phyloP scores from a whole-genome alignment of 495 filamentous ascomycete species.

The Annulohypoxylon moriforme region DNA sequence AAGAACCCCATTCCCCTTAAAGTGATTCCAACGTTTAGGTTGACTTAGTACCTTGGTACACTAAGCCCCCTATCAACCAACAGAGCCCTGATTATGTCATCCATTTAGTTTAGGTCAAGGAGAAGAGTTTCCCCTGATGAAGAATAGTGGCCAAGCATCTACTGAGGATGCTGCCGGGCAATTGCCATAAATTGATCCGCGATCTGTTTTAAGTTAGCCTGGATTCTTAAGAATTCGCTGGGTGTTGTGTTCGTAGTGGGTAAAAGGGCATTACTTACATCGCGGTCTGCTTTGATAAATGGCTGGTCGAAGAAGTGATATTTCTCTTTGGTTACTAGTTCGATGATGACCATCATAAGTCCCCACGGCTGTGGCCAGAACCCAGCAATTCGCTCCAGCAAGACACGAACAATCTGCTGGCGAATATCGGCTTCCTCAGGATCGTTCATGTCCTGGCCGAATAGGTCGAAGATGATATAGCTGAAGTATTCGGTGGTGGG shows the following conservation, averaged over 20 bases:
- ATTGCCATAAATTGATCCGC: slow-evolving; percentile 56
- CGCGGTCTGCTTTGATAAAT: slow-evolving; percentile 87
- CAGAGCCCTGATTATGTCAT: slow-evolving; percentile 21
- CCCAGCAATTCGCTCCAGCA: slow-evolving; percentile 87
- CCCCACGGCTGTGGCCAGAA: slow-evolving; percentile 98
- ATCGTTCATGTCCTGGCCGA: slow-evolving; percentile 80
- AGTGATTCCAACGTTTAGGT: slow-evolving; percentile 13
- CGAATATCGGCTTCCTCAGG: slow-evolving; percentile 83
- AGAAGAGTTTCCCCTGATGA: background rate
- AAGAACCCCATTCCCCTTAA: slow-evolving; percentile 28
- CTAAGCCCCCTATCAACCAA: slow-evolving; percentile 22
- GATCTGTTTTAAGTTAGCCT: slow-evolving; percentile 51
- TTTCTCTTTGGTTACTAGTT: slow-evolving; percentile 89
- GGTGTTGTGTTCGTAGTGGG: slow-evolving; percentile 1
- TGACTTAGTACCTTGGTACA: slow-evolving; percentile 19
- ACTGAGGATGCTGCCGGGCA: slow-evolving; percentile 47
- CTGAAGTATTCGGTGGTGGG: slow-evolving; percentile 93
- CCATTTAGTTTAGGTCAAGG: slow-evolving; percentile 8
- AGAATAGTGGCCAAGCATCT: slow-evolving; percentile 5
- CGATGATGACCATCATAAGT: slow-evolving; percentile 86
- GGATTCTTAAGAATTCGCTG: slow-evolving; percentile 12
- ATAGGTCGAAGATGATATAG: slow-evolving; percentile 86
- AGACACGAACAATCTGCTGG: slow-evolving; percentile 86
- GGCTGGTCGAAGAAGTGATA: slow-evolving; percentile 92
- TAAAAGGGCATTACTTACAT: slow-evolving; percentile 65